Conservation (phyloP, 352 stramenopile species). For the Thraustochytrium sp. region DNA sequence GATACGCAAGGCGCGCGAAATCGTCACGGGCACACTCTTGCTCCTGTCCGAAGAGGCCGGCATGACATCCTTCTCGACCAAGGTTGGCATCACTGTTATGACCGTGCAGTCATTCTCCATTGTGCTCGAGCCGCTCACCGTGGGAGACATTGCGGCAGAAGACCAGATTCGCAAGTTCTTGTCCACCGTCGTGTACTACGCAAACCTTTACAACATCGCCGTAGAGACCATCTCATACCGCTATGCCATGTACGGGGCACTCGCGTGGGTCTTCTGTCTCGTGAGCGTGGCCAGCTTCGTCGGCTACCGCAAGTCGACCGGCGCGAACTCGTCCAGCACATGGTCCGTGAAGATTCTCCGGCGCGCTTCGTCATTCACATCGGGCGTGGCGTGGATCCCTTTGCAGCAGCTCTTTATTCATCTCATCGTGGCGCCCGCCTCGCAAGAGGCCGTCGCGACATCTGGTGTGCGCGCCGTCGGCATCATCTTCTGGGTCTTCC, state of each 20-base stretch:
- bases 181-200: not conserved
- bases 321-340: not conserved
- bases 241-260: not conserved
- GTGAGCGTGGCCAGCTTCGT: not conserved
- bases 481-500: not conserved
- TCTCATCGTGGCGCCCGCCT: not conserved
- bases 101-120: not conserved
- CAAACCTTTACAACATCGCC: not conserved
- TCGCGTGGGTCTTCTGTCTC: not conserved
- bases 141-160: not conserved
- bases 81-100: not conserved
- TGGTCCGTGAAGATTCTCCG: conserved; percentile 17
- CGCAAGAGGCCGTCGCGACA: not conserved
- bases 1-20: not conserved
- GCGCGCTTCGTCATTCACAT: not conserved
- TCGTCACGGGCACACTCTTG: not conserved
- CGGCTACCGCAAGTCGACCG: not conserved
- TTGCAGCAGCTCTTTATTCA: not conserved
- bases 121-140: not conserved
- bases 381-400: not conserved
- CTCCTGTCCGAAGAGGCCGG: not conserved
- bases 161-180: not conserved
- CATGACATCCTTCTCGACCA: not conserved
- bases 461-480: not conserved
- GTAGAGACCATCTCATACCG: not conserved